A percentile compares a stretch with the other conserved stretches of the same genome.
Conservation (phyloP, 2,329 filamentous ascomycete genomes). For the Alternaria conjuncta region DNA sequence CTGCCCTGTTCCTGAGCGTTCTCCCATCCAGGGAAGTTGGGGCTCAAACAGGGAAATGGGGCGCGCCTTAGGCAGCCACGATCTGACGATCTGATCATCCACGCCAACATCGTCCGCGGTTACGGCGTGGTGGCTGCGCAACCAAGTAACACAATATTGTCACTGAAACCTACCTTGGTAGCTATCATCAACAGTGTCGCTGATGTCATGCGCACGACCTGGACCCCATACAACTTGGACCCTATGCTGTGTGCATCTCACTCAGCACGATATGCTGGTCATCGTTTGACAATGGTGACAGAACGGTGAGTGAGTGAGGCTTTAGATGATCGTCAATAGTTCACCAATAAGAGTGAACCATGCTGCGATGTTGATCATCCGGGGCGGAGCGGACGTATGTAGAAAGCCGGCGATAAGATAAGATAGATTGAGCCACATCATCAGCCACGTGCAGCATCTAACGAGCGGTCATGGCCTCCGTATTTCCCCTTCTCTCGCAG, state of each 20-base stretch:
- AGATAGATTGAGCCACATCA: background rate
- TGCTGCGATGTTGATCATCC: background rate
- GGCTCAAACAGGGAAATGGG: slow-evolving; percentile 17
- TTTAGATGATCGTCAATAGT: background rate
- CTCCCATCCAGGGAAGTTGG: background rate
- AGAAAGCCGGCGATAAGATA: background rate
- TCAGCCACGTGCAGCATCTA: background rate
- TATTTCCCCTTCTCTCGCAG: background rate
- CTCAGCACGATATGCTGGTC: background rate
- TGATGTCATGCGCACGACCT: background rate
- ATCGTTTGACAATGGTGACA: background rate
- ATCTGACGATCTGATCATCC: slow-evolving; percentile 1
- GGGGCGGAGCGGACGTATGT: background rate
- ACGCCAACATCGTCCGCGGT: background rate
- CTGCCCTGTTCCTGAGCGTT: slow-evolving; percentile 1
- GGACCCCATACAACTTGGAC: background rate
- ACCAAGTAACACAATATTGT: background rate
- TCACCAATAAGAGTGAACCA: background rate
- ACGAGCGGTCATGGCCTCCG: background rate
- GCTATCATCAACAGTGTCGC: background rate
- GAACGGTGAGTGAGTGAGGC: background rate
- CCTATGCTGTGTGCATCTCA: background rate
- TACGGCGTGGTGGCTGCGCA: background rate
- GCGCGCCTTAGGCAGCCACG: slow-evolving; percentile 11
- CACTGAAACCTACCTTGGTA: background rate